These are phyloP conservation scores for Penicillium samsonianum DNA, from an alignment of 495 filamentous ascomycete species.

Conservation along the genomic window DNA sequence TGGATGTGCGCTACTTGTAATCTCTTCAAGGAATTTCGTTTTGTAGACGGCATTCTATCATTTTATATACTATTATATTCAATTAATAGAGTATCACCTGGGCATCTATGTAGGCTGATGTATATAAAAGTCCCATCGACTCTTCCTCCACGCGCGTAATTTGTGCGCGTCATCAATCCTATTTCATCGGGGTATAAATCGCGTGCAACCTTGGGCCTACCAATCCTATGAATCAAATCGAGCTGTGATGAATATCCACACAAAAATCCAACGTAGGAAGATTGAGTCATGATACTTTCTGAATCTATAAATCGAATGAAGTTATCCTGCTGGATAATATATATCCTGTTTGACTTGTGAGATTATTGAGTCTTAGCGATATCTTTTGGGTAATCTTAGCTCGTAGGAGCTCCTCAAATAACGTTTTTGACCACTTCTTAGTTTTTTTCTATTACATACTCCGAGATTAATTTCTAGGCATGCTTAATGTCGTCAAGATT, in stretches of 20 bases:
- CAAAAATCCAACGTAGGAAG: neutral
- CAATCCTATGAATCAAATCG: neutral
- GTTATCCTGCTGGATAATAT: neutral
- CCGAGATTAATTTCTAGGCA: neutral
- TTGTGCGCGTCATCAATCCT: constrained; percentile 34
- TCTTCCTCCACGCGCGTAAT: neutral
- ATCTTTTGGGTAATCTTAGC: neutral
- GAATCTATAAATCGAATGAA: neutral
- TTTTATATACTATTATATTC: neutral
- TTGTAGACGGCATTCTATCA: too few relatives aligned
- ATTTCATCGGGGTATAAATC: neutral
- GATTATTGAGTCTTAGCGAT: neutral
- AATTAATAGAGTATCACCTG: neutral
- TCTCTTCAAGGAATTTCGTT: neutral
- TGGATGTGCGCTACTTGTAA: neutral
- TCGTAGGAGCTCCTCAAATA: neutral
- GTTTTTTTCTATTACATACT: neutral
- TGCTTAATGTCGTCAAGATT: constrained; percentile 10
- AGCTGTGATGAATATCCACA: neutral
- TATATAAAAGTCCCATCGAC: neutral
- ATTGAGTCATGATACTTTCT: neutral
- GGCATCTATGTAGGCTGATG: neutral
- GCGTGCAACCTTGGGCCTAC: constrained; percentile 4
- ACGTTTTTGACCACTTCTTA: neutral
- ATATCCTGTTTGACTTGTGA: neutral